Percentiles rank a stretch among this genome's conserved stretches.
Conservation (phyloP, 495 filamentous ascomycete species). For the Aspergillus hancockii region DNA sequence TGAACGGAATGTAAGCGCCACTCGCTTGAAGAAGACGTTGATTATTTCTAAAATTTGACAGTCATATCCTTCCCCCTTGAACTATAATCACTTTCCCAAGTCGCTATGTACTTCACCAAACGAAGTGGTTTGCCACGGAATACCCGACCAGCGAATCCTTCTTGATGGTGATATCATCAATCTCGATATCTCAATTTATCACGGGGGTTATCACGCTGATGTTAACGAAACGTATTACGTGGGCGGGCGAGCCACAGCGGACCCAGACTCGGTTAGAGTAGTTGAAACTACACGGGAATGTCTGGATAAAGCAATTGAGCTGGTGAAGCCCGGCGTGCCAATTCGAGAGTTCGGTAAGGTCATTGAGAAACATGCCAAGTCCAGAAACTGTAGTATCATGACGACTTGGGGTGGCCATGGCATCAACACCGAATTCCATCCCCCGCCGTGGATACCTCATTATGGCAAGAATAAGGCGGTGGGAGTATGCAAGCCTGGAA, state of each 20-base stretch:
- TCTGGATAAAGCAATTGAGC: conserved; percentile 64
- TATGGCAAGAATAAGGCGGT: conserved; percentile 74
- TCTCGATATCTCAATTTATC: conserved; percentile 70
- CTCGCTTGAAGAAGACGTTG: neutral
- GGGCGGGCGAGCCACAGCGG: conserved; percentile 63
- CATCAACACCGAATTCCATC: conserved; percentile 69
- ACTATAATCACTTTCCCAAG: conserved; percentile 84
- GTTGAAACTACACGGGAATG: conserved; percentile 67
- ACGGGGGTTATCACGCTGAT: conserved; percentile 70
- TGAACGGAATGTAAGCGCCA: conserved; percentile 65
- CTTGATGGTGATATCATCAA: conserved; percentile 73
- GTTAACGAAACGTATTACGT: conserved; percentile 77
- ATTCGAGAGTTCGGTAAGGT: conserved; percentile 68
- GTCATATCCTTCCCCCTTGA: conserved; percentile 82
- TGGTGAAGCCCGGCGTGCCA: conserved; percentile 68
- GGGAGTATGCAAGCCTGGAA: conserved; percentile 66
- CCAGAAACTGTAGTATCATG: conserved; percentile 60
- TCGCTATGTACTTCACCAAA: conserved; percentile 81
- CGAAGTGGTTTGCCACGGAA: conserved; percentile 80
- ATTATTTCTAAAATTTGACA: conserved; percentile 31
- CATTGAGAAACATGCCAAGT: conserved; percentile 70
- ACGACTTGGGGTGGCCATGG: conserved; percentile 72
- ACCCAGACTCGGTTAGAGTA: conserved; percentile 65
- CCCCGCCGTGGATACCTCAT: conserved; percentile 69
- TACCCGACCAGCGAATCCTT: conserved; percentile 66